Evolutionary conservation across 1,284 basidiomycete genomes (phyloP).

Genomic region (Ceraceosorus bombacis): DNA sequence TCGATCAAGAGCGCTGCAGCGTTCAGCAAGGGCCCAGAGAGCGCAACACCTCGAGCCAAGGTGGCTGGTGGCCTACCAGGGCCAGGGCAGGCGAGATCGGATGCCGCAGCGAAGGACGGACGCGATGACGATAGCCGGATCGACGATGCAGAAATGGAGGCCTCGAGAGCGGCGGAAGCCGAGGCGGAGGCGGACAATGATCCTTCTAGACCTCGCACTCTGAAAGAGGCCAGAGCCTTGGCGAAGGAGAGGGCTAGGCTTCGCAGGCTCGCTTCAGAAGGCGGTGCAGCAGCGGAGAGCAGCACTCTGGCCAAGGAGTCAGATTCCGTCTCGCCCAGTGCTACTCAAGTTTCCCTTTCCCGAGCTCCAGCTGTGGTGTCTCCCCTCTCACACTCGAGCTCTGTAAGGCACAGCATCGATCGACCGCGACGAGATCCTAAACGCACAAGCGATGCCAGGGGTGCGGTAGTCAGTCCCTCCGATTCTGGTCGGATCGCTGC

Average conservation of each 20-base stretch:
- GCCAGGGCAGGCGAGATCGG: too few relatives aligned
- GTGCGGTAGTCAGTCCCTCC: too few relatives aligned
- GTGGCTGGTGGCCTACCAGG: too few relatives aligned
- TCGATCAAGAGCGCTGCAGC: too few relatives aligned
- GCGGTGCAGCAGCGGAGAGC: neutral
- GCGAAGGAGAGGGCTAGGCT: constrained; percentile 16
- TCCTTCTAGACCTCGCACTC: constrained; percentile 15
- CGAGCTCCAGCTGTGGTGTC: neutral
- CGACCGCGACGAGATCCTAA: too few relatives aligned
- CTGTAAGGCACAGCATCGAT: neutral
- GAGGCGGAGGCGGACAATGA: constrained; percentile 9
- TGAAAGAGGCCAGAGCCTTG: constrained; percentile 19
- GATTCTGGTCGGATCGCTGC: too few relatives aligned
- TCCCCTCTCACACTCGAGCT: neutral
- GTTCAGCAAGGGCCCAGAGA: too few relatives aligned
- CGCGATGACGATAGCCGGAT: too few relatives aligned
- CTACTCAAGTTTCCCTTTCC: neutral
- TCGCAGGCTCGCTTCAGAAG: constrained; percentile 1
- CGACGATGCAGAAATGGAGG: too few relatives aligned
- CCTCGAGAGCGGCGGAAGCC: neutral
- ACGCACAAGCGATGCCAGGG: too few relatives aligned
- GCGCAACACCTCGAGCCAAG: too few relatives aligned
- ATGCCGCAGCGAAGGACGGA: too few relatives aligned
- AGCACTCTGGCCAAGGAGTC: neutral
- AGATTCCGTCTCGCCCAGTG: neutral